These are phyloP conservation scores for Ganoderma lingzhi DNA, from an alignment of 1,284 basidiomycete genomes.

Conservation along the genomic window DNA sequence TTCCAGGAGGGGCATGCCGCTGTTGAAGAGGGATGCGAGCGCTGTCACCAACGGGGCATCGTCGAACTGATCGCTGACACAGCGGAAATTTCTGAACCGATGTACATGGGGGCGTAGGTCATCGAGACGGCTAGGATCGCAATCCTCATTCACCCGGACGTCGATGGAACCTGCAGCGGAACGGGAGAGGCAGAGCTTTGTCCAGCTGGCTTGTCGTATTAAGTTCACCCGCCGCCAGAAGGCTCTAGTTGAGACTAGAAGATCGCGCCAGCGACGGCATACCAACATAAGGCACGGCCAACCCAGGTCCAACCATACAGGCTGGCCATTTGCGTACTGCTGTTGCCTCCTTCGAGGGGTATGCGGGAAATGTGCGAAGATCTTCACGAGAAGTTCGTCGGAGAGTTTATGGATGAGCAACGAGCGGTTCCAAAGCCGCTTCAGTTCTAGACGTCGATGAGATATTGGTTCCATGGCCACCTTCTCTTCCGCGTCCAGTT, in stretches of 20 bases:
- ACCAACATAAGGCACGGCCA: constrained; percentile 14
- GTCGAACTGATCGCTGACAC: too few relatives aligned
- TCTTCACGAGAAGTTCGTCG: not conserved
- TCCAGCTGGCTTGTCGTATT: not conserved
- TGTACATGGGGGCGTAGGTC: not conserved
- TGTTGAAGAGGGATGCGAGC: too few relatives aligned
- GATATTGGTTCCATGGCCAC: not conserved
- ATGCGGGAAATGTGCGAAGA: not conserved
- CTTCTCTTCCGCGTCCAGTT: not conserved
- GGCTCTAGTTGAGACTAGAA: constrained; percentile 2
- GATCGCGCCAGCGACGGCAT: constrained; percentile 12
- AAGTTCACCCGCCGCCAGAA: constrained; percentile 9
- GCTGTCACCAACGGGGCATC: too few relatives aligned
- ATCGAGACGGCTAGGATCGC: not conserved
- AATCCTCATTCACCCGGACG: not conserved
- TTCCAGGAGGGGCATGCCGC: too few relatives aligned
- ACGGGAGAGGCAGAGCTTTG: not conserved
- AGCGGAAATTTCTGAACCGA: too few relatives aligned
- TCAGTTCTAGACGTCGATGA: not conserved
- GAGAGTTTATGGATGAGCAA: not conserved
- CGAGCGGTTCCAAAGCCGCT: not conserved
- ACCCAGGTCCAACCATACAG: too few relatives aligned
- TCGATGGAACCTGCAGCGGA: not conserved
- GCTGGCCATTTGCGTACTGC: too few relatives aligned
- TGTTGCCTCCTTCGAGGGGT: too few relatives aligned